These are phyloP conservation scores for Microcos paniculata DNA, from an alignment of 345 rosid species.

Conservation along the genomic window DNA sequence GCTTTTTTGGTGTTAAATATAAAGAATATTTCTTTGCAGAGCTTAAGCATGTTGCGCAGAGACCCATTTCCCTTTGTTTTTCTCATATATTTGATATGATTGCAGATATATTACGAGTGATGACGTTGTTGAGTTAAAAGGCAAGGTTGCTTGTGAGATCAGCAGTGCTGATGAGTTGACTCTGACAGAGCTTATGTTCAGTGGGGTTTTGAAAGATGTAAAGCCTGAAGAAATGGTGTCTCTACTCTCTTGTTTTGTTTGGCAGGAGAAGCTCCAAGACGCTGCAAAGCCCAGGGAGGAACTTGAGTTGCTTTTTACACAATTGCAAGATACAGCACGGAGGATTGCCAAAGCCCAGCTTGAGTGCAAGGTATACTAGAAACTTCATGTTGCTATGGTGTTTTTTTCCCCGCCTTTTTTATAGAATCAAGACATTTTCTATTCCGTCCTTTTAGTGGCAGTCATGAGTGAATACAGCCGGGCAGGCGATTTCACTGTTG, in stretches of 20 bases:
- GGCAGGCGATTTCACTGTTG: background rate
- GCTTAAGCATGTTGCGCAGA: background rate
- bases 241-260: constrained; percentile 95
- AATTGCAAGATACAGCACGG: constrained; percentile 84
- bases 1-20: background rate
- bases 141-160: constrained; percentile 91
- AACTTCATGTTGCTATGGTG: background rate
- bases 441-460: background rate
- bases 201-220: constrained; percentile 77
- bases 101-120: constrained; percentile 69
- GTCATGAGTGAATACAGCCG: background rate
- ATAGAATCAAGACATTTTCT: background rate
- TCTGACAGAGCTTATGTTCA: constrained; percentile 90
- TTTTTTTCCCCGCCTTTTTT: too few relatives aligned
- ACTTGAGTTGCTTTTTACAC: constrained; percentile 81
- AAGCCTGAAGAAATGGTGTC: constrained; percentile 92
- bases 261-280: constrained; percentile 93
- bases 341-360: constrained; percentile 89
- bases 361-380: constrained; percentile 76
- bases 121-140: constrained; percentile 78
- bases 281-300: constrained; percentile 92
- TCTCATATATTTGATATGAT: constrained; percentile 7
- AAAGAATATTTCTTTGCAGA: background rate
- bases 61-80: background rate
- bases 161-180: constrained; percentile 96